Base-by-base conservation (phyloP, 306 rosid genomes). In the Malus fusca region DNA sequence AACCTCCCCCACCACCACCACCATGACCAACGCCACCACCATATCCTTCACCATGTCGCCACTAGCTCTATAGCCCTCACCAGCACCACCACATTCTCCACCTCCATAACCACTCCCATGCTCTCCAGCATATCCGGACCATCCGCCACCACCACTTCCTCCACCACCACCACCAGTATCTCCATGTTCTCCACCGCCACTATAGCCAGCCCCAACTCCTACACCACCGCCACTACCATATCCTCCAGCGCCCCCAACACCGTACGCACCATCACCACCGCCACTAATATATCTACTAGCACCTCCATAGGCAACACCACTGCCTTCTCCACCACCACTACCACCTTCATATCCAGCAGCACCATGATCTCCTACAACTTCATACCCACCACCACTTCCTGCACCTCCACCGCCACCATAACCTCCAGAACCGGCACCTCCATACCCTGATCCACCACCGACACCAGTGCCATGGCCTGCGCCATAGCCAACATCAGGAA, bases 351-450 rank as follows among this genome's bases (percentile, higher is more conserved):
- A 84, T 31, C 83, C 88, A 3, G 53, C 83, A 25, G 74, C 85
- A 3, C 71, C 89, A 33, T 77, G 80, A 8, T 68, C 69, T 11
- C 69, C 80, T 68, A 43, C 51, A 43, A 51, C 69, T 48, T 68
- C 75, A 58, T 58, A 68, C 8, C 87, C 85, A 13, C 87, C 83
- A 15, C 88, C 78, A 14, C 84, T 81, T 5, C 78, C 85, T 42
- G 76, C 83, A 64, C 79, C 85, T 2, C 79, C 84, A 23, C 79
- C 88, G 48, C 84, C 84, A 81, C 83, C 71, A 71, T 82, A 88
- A 35, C 77, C 84, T 14, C 33, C 52, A 18, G 75, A 85, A 0
- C n/a, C 31, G 13, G 33, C 81, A 64, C 86, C 88, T 44, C 88
- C 87, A 65, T 31, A 14, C 15, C 85, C 86, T 13, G 72, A 80